Base-by-base conservation (phyloP, 176 grass and related monocot species). In the Oryza meyeriana region DNA sequence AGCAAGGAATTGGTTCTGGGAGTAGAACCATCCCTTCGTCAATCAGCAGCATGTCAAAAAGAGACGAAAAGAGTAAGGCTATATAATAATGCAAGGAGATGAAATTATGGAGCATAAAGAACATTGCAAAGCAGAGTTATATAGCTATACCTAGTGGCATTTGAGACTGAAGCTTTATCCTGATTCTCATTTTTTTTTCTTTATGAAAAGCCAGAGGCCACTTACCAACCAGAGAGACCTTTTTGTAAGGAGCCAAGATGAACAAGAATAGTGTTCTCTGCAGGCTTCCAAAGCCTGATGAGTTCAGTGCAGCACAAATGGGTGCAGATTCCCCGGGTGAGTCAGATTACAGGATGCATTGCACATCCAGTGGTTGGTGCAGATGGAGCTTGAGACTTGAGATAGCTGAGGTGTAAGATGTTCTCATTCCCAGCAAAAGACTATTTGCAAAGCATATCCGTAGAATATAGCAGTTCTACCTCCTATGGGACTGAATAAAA, bases 1-100 rank as follows among this genome's bases (percentile, higher is more conserved):
- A 80, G 75, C 69, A 84, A 89, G 42, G 78, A 85, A 89, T 78
- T 85, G 66, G 72, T 81, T 82, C 88, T 14, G 16, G 13, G 66
- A 55, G 32, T 22, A 13, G 65, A 85, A 85, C 70, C 48, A 44
- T 44, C 27, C 47, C 44, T 66, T 78, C 65, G 29, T 29, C 72
- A 17, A n/a, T n/a, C 65, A 24, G 27, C 32, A 64, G 27, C 40
- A 64, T 85, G 61, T 62, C 71, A 64, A 70, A 72, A 76, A 29
- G 64, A 71, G 8, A 16, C 1, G 5, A 59, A 88, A 63, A 66
- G 61, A 74, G 40, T 11, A 79, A 28, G 27, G 75, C 22, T 17
- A 8, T 80, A 76, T 76, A 64, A 72, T 69, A 31, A 69, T 84
- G 64, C 55, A 71, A 2, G 40, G 20, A 76, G 71, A 42, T 62